Evolutionary conservation across 768 basidiomycete species (phyloP), one percentile per base, ranked within the genome.

Genomic region (Mycena chlorophos): DNA sequence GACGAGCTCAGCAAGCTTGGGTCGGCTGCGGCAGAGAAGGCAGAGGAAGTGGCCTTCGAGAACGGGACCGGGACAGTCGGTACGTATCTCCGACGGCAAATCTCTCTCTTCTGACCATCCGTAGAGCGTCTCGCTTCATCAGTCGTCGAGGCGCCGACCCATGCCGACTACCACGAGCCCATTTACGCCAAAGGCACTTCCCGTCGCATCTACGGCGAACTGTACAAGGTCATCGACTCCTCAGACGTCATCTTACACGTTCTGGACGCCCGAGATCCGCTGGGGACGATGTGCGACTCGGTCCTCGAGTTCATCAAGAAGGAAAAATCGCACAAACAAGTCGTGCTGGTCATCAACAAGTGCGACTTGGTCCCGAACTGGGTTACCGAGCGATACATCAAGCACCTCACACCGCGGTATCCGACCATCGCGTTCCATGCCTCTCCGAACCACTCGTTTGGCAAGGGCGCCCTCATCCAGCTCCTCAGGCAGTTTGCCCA

Each of bases 171-270:
- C 64, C 86, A 87, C 63, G 94, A 96, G 63, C 93, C 94, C 10
- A 93, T 96, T 55, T 97, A 94, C 66, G 84, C 88, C 49, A 98
- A 98, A 71, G 96, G 96, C 31, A 98, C 95, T 1, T 96, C 94
- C 12, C 81, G 89, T 30, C 87, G 96, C 20, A 99, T 99, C 57
- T 98, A 97, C 73, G 95, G 94, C 56, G 96, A 99, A 71, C 77
- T 98, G 5, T 98, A 99, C 82, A 99, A 99, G 72, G 96, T 99
- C 61, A 94, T 99, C 67, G 97, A 99, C 70, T 99, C 96, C 2
- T 96, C 94, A 5, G 96, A 99, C 67, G 93, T 98, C 38, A 82
- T 99, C 55, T 80, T 99, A 29, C 96, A 99, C 68, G 84, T 99
- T 49, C 77, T 99, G 57, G 96, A 99, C 71, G 95, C 96, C 17